These are phyloP conservation scores for Talaromyces albobiverticillius DNA, from an alignment of 2,329 filamentous ascomycete genomes.

Conservation along the genomic window DNA sequence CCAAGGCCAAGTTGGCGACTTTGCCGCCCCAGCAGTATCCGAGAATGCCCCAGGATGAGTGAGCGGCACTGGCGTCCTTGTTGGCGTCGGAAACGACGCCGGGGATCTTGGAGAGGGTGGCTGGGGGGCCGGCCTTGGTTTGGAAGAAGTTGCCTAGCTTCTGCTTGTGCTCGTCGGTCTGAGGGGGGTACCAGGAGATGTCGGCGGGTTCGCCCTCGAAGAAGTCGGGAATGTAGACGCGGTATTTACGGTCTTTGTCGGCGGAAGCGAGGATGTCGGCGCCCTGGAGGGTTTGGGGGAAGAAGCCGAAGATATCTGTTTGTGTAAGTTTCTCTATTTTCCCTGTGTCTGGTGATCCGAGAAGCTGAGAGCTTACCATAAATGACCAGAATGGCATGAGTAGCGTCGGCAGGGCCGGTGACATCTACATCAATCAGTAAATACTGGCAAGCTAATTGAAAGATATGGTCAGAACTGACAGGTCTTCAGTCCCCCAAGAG, in stretches of 20 bases:
- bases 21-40: slow-evolving; percentile 62
- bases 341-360: too few relatives aligned
- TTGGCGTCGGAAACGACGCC: slow-evolving; percentile 55
- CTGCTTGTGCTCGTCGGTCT: slow-evolving; percentile 58
- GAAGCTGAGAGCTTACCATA: too few relatives aligned
- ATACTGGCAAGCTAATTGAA: neutral
- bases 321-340: slow-evolving; percentile 17
- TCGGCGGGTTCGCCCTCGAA: slow-evolving; percentile 72
- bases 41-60: slow-evolving; percentile 53
- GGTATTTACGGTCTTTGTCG: slow-evolving; percentile 70
- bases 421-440: slow-evolving; percentile 39
- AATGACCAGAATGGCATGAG: slow-evolving; percentile 56
- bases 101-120: slow-evolving; percentile 55
- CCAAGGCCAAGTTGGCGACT: slow-evolving; percentile 55
- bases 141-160: slow-evolving; percentile 60
- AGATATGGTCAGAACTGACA: slow-evolving; percentile 37
- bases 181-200: slow-evolving; percentile 60
- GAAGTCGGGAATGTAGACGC: slow-evolving; percentile 88
- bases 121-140: slow-evolving; percentile 56
- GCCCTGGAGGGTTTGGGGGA: slow-evolving; percentile 61
- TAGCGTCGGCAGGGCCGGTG: slow-evolving; percentile 55
- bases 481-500: slow-evolving; percentile 60
- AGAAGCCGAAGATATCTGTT: slow-evolving; percentile 62
- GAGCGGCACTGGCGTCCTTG: slow-evolving; percentile 43
- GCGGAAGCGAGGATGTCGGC: slow-evolving; percentile 60